phyloP scores from a whole-genome alignment of 148 eudicot species.

The Limonium bicolor region DNA sequence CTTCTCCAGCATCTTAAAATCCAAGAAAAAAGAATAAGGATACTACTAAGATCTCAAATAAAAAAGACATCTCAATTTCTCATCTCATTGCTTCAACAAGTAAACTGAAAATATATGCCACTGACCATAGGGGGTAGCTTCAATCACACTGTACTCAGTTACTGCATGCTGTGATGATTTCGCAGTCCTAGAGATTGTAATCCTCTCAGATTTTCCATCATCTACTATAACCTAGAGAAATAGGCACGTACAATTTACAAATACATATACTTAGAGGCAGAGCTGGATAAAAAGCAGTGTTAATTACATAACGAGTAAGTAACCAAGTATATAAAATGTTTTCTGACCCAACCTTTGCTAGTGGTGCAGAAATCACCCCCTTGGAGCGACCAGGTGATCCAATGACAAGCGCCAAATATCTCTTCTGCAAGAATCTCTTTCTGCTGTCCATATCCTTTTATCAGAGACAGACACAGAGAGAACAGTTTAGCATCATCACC shows the following conservation, averaged over 20 bases:
- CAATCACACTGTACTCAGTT: slow-evolving; percentile 71
- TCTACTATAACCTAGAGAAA: slow-evolving; percentile 52
- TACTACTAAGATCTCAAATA: too few relatives aligned
- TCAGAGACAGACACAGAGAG: background rate
- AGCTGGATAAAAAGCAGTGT: too few relatives aligned
- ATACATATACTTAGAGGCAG: too few relatives aligned
- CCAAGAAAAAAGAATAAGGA: too few relatives aligned
- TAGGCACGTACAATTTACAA: too few relatives aligned
- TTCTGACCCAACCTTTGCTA: slow-evolving; percentile 82
- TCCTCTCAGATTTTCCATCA: slow-evolving; percentile 82
- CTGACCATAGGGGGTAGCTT: slow-evolving; percentile 51
- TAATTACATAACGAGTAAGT: too few relatives aligned
- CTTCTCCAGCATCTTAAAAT: background rate
- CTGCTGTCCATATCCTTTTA: slow-evolving; percentile 26
- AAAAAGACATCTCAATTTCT: too few relatives aligned
- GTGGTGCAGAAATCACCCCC: slow-evolving; percentile 58
- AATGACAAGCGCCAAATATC: slow-evolving; percentile 89
- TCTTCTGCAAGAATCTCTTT: slow-evolving; percentile 48
- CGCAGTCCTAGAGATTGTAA: slow-evolving; percentile 32
- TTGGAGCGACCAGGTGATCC: slow-evolving; percentile 57
- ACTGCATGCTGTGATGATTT: slow-evolving; percentile 63
- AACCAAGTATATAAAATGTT: too few relatives aligned
- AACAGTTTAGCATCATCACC: background rate
- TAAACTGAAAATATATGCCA: too few relatives aligned
- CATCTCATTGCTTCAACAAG: too few relatives aligned